A percentile compares a stretch with the other conserved stretches of the same genome.
These are phyloP conservation scores for Arachnomyces sp. DNA, from an alignment of 2,329 filamentous ascomycete genomes.

Conservation along the genomic window DNA sequence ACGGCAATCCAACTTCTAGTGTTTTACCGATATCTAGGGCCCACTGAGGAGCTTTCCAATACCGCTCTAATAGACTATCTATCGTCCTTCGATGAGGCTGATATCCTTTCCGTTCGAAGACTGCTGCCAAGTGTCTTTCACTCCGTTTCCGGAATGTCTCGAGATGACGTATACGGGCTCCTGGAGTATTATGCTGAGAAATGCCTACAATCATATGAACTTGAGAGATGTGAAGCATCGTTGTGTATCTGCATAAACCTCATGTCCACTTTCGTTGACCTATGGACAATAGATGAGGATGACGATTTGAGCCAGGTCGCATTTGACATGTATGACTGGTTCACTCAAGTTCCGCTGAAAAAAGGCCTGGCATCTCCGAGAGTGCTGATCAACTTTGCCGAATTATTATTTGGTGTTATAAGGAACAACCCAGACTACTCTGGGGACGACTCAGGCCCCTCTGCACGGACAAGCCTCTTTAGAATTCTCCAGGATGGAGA, in stretches of 20 bases:
- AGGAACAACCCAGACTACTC: constrained; percentile 60
- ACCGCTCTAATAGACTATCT: constrained; percentile 27
- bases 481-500: constrained; percentile 58
- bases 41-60: constrained; percentile 3
- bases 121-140: constrained; percentile 24
- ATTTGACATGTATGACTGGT: constrained; percentile 70
- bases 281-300: constrained; percentile 53
- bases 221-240: constrained; percentile 66
- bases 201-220: constrained; percentile 48
- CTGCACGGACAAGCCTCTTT: constrained; percentile 64
- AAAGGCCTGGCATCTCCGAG: constrained; percentile 61
- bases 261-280: constrained; percentile 53
- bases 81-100: constrained; percentile 26
- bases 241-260: constrained; percentile 59
- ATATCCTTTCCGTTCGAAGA: constrained; percentile 29
- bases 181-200: constrained; percentile 41
- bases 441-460: constrained; percentile 49
- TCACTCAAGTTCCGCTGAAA: constrained; percentile 58
- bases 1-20: constrained; percentile 28
- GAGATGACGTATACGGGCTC: constrained; percentile 34
- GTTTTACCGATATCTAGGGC: constrained; percentile 16
- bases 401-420: constrained; percentile 62
- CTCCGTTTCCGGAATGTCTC: constrained; percentile 21
- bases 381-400: constrained; percentile 58
- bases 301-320: constrained; percentile 57